Evolutionary conservation across 768 basidiomycete species (phyloP), one percentile per base, ranked within the genome.

Genomic region (Asterophora lycoperdoides): DNA sequence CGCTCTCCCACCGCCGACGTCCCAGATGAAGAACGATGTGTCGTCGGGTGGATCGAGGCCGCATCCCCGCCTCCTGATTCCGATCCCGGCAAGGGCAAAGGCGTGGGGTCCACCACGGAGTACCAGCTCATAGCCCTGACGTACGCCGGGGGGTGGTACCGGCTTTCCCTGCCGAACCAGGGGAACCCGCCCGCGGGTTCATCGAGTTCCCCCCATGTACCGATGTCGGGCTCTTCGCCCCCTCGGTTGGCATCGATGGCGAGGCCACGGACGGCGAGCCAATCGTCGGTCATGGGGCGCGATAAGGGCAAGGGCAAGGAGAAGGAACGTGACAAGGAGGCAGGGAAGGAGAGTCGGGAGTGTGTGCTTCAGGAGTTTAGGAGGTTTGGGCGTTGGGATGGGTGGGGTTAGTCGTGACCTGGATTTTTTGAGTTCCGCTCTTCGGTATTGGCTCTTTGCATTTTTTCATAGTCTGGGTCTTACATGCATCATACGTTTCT

Each of bases 101-200:
- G 23, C 23, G 23, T 23, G 6, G n/a, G n/a, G n/a, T n/a, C n/a
- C 54, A 29, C 28, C n/a, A 56, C 61, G 15, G 84, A 92, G 55
- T 78, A 84, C 58, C 89, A 93, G 59, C 77, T 96, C 15, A 70
- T 95, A 50, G 90, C 89, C 4, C 65, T 95, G 53, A 95, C 93
- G 0, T 93, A 84, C 59, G 79, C 83, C 1, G 92, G 93, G n/a
- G 88, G 90, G 1, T 95, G 93, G 93, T 95, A 92, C 68, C 79
- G 91, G 7, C 72, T 94, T 9, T 77, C 84, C 14, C 66, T 93
- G 13, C 89, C 78, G n/a, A 58, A 54, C 17, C 49, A 49, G 29
- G 52, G 55, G 14, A 61, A 56, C 14, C 37, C 49, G 14, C 34
- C 57, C 26, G 41, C 52, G 52, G 59, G 52, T 52, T 65, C 60